Evolutionary conservation across 768 basidiomycete species (phyloP).

Genomic region (Cystofilobasidium capitatum): DNA sequence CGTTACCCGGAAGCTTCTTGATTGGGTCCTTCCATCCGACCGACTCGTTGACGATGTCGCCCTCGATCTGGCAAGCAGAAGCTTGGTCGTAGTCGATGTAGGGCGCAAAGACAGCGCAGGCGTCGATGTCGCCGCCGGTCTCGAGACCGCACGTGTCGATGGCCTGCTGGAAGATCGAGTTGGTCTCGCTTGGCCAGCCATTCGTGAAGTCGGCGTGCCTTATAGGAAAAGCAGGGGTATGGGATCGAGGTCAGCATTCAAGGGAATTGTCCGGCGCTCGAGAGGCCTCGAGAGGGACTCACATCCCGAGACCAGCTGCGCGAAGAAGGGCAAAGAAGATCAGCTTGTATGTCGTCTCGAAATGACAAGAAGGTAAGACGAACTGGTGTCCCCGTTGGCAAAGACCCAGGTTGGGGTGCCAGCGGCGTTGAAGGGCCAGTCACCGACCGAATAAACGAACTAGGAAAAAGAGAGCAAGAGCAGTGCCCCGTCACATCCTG

Average conservation of each 20-base stretch:
- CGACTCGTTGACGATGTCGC: conserved; percentile 37
- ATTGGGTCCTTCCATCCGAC: conserved; percentile 34
- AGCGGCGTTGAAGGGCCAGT: conserved; percentile 38
- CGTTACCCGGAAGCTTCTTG: conserved; percentile 36
- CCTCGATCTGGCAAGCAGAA: conserved; percentile 34
- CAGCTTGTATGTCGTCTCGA: conserved; percentile 30
- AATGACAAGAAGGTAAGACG: background rate
- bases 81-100: conserved; percentile 34
- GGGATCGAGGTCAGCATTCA: background rate
- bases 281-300: background rate
- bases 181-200: conserved; percentile 37
- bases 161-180: conserved; percentile 39
- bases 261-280: background rate
- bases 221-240: conserved; percentile 22
- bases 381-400: conserved; percentile 37
- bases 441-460: conserved; percentile 31
- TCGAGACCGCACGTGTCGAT: conserved; percentile 28
- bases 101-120: conserved; percentile 37
- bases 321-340: background rate
- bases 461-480: no score
- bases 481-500: conserved; percentile 30
- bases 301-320: no score
- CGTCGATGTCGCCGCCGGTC: conserved; percentile 11
- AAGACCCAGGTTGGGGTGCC: conserved; percentile 35
- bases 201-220: conserved; percentile 39